Base-by-base conservation (phyloP, 1,284 basidiomycete species). In the Marasmius tenuissimus region DNA sequence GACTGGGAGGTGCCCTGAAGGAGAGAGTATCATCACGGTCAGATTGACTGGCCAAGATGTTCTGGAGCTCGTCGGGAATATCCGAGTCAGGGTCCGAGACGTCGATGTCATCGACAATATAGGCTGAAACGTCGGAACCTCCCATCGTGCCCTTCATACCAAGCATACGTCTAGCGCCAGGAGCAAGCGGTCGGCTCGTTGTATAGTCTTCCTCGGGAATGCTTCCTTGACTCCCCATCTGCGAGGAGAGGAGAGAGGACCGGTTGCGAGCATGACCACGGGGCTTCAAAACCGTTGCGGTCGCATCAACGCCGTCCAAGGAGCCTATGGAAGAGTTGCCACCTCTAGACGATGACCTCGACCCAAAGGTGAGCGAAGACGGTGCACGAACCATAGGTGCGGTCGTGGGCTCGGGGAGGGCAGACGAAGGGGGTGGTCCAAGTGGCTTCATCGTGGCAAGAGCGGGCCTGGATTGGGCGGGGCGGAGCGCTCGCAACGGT, bases 41-140 rank as follows among this genome's bases (percentile, higher is more conserved):
- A 14, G 77, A 78, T 60, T 80, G 79, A 16, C 72, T 74, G 1
- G 82, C 78, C n/a, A 92, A 71, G 54, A 92, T 85, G 14, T 78
- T 78, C 65, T 86, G 85, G 56, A 93, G 72, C 70, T 93, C 91
- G 53, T 89, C 83, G 0, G 91, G 89, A 35, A 93, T 88, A 66
- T 93, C 91, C 1, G 85, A 89, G 67, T 91, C 86, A 0, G 83
- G 85, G 68, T 89, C 85, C 9, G 83, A 83, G 3, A 75, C 78
- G 48, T 87, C 80, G 6, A 81, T 65, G 14, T 80, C 78, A 4
- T 67, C 65, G 58, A 79, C 78, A 0, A 73, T 69, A 45, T 81
- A 78, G 16, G 71, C 78, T 12, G 77, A 78, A 2, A 76, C 76
- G 55, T 82, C 78, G 0, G 83, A 85, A 0, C 83, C 83, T 9